A percentile compares a stretch with the other conserved stretches of the same genome.
These are phyloP conservation scores for Erysimum cheiranthoides DNA, from an alignment of 345 rosid genomes.

Conservation along the genomic window DNA sequence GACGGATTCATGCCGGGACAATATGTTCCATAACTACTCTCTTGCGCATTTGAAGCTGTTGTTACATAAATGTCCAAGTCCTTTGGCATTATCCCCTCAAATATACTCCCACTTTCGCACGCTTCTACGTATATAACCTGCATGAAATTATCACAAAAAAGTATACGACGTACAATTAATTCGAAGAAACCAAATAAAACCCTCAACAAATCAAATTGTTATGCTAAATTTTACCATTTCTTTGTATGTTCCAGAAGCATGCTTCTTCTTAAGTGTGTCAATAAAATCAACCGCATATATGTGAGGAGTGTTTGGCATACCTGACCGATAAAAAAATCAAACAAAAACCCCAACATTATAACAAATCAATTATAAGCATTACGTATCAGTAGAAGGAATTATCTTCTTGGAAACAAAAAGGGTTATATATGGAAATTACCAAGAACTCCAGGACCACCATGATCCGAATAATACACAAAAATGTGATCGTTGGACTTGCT, in stretches of 20 bases:
- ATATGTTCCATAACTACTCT: slow-evolving; percentile 87
- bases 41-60: slow-evolving; percentile 94
- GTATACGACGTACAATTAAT: neutral
- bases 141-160: slow-evolving; percentile 1
- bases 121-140: slow-evolving; percentile 89
- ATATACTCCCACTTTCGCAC: slow-evolving; percentile 94
- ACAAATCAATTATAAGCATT: neutral
- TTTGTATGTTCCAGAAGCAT: slow-evolving; percentile 67
- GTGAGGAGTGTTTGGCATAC: slow-evolving; percentile 87
- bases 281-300: slow-evolving; percentile 84
- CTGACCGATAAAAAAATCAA: slow-evolving; percentile 40
- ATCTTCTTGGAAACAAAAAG: neutral
- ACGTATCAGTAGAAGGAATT: no score
- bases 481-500: slow-evolving; percentile 83
- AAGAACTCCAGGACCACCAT: slow-evolving; percentile 98
- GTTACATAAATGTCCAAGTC: slow-evolving; percentile 79
- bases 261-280: slow-evolving; percentile 86
- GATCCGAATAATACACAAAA: slow-evolving; percentile 84
- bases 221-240: slow-evolving; percentile 65
- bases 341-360: neutral
- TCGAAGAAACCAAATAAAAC: neutral
- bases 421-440: slow-evolving; percentile 51
- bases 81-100: slow-evolving; percentile 86
- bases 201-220: neutral
- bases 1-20: slow-evolving; percentile 90